Evolutionary conservation across 345 rosid species (phyloP), one percentile per base, ranked within the genome.

Genomic region (Syzygium oleosum): DNA sequence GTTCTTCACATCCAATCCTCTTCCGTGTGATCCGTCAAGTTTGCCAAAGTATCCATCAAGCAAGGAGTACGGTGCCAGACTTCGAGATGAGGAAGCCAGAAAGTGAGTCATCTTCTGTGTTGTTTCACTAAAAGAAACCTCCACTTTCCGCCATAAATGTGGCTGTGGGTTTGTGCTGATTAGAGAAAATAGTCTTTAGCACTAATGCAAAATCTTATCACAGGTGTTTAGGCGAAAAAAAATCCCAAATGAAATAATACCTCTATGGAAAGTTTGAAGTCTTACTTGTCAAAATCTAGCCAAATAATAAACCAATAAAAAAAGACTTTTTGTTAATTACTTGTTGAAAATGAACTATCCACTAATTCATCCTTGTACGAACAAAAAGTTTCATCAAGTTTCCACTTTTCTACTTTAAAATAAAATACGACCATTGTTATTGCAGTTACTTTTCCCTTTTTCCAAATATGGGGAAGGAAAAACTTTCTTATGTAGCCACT

Each of bases 21-120:
- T 92, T 89, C 94, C 94, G 2, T 86, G 93, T 86, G 92, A 92
- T 52, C 95, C 93, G 41, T 93, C 93, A 65, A 89, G 91, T 88
- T 90, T 94, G 92, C 94, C 95, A 21, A 93, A 90, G 88, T 90
- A 94, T 87, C 94, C 93, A 29, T 92, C 94, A 23, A 92, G 92
- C 90, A 94, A 92, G 90, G 95, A 94, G 87, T 91, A 92, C 43
- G 94, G 92, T 87, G 91, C 87, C 77, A 94, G 92, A 85, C 86
- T 90, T 65, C 91, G 90, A 73, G 88, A 93, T 51, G 93, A 90
- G 73, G 93, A 92, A 73, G 86, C 89, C n/a, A 90, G 88, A 91
- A 92, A 93, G 95, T 93, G 58, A 88, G 84, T 52, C 51, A 52
- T 78, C 51, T 88, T 78, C 52, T 53, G 41, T 61, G 55, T 34